Base-by-base conservation (phyloP, 2,329 filamentous ascomycete genomes). In the Zymoseptoria ardabiliae region DNA sequence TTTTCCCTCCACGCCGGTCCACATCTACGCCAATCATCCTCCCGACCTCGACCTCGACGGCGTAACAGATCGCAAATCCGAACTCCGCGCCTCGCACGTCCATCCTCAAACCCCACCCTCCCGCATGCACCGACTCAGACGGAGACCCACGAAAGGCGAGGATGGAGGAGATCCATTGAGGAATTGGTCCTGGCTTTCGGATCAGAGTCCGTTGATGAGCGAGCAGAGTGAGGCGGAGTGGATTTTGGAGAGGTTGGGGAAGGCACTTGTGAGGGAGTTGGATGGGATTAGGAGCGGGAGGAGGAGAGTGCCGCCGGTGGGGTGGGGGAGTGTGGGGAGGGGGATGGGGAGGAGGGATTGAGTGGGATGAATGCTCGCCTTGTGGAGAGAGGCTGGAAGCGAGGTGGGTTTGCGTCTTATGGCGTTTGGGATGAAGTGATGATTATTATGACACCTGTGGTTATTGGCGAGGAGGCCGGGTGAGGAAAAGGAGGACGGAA, bases 101-200 rank as follows among this genome's bases (percentile, higher is more conserved):
- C 9, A 28, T 10, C 51, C 22, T 53, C 22, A 22, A 13, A 22
- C 11, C 3, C 11, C 20, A 22, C 4, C 17, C 23, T 25, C 22
- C n/a, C 20, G 28, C 7, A 25, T 23, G 10, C 51, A 5, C 8
- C 22, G 28, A 8, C 22, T 53, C 10, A 53, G 21, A 22, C 22
- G 54, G 2, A 20, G 22, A 4, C 51, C 51, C 11, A 53, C 51
- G 22, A 60, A 51, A 19, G 49, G 53, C n/a, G 57, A 57, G 8
- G 50, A 25, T 3, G n/a, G 50, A 48, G 57, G 17, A 2, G 68
- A 68, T 53, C 54, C 65, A 2, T 57, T 64, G 4, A 62, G 70
- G 10, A 73, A 79, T 62, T 91, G 88, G 88, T 89, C 86, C 35
- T 92, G 89, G 89, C 80, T 91, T 1, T 87, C 86, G 0, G 79